Evolutionary conservation across 805 yeast genomes (phyloP), one percentile per base, ranked within the genome.

Genomic region (Zygoascus flipseniorum): DNA sequence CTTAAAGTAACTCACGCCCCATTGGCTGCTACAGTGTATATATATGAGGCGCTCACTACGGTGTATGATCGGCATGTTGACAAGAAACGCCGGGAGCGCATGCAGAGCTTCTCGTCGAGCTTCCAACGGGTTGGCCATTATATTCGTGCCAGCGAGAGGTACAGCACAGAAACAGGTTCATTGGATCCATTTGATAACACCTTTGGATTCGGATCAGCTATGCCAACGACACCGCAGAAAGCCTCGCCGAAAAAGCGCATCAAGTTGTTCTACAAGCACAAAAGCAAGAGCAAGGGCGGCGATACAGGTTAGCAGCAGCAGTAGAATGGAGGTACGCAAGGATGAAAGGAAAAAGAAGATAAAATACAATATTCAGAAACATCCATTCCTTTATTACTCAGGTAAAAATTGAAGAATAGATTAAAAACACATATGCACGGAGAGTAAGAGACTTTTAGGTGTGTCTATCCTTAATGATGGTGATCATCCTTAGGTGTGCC

Each of bases 401-500:
- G 16, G 39, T 35, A 35, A 35, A 23, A 23, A 23, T 23, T 23
- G 39, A 11, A 13, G 39, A 35, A 35, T n/a, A 35, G 39, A 35
- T 35, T 35, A n/a, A 35, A 13, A 35, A 35, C 39, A 35, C 39
- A 35, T 35, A 35, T 35, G 39, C 39, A 35, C 39, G 39, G 39
- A 35, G 39, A 35, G 39, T 35, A 35, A 35, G 39, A 35, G 39
- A 35, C 39, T 35, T 35, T 11, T 13, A n/a, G 8, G 5, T 19
- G 23, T 44, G 41, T n/a, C 43, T 13, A 35, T 9, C 31, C 8
- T 23, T 37, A 37, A 37, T 76, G 78, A 68, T 79, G 83, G 65
- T 75, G 81, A 57, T 73, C 79, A 18, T 59, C 71, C 54, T 58
- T 57, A 62, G 84, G 85, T 62, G 82, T 85, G 73, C 97, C 97